Percentiles rank a stretch among this genome's conserved stretches.
phyloP scores from a whole-genome alignment of 129 eudicot species.

The Daucus carota region DH1_v3.0 NC_030381.2:20694001-20694500 shows the following conservation, averaged over 20 bases:
- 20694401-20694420: no score
- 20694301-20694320: no score
- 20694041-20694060: neutral
- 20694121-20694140: neutral
- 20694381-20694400: no score
- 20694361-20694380: no score
- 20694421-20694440: neutral
- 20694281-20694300: no score
- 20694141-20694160: neutral
- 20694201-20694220: neutral
- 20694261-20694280: no score
- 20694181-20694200: neutral
- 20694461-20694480: neutral
- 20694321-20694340: no score
- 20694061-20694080: neutral
- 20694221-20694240: neutral
- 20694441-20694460: neutral
- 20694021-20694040: neutral
- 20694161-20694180: neutral
- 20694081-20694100: neutral
- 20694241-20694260: neutral
- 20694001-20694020: no score
- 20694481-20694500: neutral
- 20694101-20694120: neutral
- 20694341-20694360: no score